Evolutionary conservation across 148 eudicot species (phyloP).

Genomic region (Simmondsia chinensis): DNA sequence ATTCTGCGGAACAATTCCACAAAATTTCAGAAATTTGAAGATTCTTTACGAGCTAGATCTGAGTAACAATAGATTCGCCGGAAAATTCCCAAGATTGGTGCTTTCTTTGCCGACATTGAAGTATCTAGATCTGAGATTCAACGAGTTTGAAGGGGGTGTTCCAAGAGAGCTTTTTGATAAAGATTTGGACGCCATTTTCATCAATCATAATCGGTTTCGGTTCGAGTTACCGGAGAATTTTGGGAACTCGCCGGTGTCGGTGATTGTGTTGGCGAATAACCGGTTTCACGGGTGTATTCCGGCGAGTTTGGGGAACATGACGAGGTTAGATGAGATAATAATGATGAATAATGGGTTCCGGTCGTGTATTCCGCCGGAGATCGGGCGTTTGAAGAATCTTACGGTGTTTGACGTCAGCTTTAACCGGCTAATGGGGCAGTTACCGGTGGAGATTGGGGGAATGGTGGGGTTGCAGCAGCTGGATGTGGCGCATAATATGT

Average conservation of each 20-base stretch:
- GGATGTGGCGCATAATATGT: constrained; percentile 70
- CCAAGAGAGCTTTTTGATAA: constrained; percentile 59
- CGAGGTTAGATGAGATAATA: constrained; percentile 61
- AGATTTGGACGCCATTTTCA: constrained; percentile 68
- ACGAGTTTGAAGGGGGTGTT: constrained; percentile 78
- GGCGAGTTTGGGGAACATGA: constrained; percentile 75
- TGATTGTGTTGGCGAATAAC: constrained; percentile 67
- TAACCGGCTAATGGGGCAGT: constrained; percentile 57
- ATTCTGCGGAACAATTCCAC: constrained; percentile 72
- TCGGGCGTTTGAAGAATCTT: constrained; percentile 59
- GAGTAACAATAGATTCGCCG: constrained; percentile 83
- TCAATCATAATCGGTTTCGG: constrained; percentile 61
- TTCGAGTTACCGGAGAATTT: constrained; percentile 71
- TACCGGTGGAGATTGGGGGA: constrained; percentile 53
- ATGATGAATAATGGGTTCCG: constrained; percentile 59
- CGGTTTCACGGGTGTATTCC: constrained; percentile 77
- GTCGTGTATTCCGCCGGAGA: constrained; percentile 58
- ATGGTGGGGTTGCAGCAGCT: constrained; percentile 64
- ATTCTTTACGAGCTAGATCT: constrained; percentile 62
- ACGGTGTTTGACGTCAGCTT: constrained; percentile 80
- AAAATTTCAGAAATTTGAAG: constrained; percentile 35
- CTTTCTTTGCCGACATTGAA: constrained; percentile 40
- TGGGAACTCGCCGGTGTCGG: constrained; percentile 93
- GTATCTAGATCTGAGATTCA: constrained; percentile 63
- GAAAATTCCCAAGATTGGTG: constrained; percentile 63